These are phyloP conservation scores for Daldinia sp. DNA, from an alignment of 2,329 filamentous ascomycete species.

Conservation along the genomic window DNA sequence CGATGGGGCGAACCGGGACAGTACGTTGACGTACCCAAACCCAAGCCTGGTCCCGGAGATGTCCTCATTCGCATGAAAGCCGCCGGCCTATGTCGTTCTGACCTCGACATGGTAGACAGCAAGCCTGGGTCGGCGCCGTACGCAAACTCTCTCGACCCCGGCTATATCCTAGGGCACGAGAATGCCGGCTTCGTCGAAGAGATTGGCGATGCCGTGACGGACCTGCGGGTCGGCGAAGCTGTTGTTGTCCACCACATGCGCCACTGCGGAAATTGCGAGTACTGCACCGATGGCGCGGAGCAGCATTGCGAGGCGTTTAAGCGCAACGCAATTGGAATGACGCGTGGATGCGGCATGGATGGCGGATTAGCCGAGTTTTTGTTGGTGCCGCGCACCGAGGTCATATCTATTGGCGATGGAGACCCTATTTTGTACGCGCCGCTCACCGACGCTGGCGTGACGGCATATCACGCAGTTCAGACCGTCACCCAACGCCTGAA, in stretches of 20 bases:
- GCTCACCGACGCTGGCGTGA: constrained; percentile 40
- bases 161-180: constrained; percentile 42
- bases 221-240: constrained; percentile 36
- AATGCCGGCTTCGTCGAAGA: constrained; percentile 39
- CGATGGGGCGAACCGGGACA: constrained; percentile 41
- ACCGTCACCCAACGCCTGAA: constrained; percentile 34
- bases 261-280: constrained; percentile 41
- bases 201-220: constrained; percentile 28
- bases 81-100: constrained; percentile 41
- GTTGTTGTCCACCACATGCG: constrained; percentile 43
- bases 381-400: constrained; percentile 35
- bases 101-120: constrained; percentile 44
- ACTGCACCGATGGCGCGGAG: constrained; percentile 39
- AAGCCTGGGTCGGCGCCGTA: constrained; percentile 40
- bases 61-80: constrained; percentile 43
- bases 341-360: constrained; percentile 39
- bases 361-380: constrained; percentile 39
- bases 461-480: constrained; percentile 39
- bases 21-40: constrained; percentile 37
- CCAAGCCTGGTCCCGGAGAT: constrained; percentile 34
- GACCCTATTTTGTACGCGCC: constrained; percentile 38
- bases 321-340: constrained; percentile 38
- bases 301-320: constrained; percentile 39
- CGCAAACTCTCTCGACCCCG: constrained; percentile 36
- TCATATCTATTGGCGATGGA: constrained; percentile 36